phyloP scores from a whole-genome alignment of 352 stramenopile species.

The Phytophthora brassicae region DNA sequence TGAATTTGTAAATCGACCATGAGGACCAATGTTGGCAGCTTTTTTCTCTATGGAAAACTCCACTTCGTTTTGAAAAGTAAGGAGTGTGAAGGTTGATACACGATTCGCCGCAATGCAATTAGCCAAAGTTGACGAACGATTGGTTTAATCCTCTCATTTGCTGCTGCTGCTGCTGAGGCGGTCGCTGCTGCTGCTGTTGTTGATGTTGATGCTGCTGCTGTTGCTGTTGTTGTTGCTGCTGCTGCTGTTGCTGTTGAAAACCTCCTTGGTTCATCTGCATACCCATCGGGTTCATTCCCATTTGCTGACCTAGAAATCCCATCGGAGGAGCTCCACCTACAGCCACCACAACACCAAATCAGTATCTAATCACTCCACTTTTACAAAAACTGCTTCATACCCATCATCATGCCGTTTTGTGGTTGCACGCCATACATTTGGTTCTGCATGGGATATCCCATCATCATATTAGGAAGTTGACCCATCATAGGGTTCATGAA shows the following conservation, averaged over 20 bases:
- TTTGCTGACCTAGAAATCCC: slow-evolving; percentile 51
- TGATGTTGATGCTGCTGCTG: slow-evolving; percentile 36
- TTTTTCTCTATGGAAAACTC: slow-evolving; percentile 35
- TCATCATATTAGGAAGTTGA: slow-evolving; percentile 37
- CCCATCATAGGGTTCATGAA: slow-evolving; percentile 51
- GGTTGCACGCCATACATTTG: slow-evolving; percentile 47
- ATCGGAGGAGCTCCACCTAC: slow-evolving; percentile 42
- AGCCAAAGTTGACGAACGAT: slow-evolving; percentile 77
- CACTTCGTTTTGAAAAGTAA: not conserved
- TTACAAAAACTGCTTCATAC: slow-evolving; percentile 29
- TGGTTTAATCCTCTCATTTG: slow-evolving; percentile 63
- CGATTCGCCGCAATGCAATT: slow-evolving; percentile 31
- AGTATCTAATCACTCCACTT: not conserved
- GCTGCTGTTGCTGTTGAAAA: slow-evolving; percentile 49
- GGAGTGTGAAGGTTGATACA: slow-evolving; percentile 20
- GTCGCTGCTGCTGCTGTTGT: slow-evolving; percentile 31
- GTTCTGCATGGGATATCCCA: slow-evolving; percentile 48
- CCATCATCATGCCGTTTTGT: slow-evolving; percentile 61
- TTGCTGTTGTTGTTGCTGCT: slow-evolving; percentile 31
- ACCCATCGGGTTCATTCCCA: slow-evolving; percentile 67
- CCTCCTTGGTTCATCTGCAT: slow-evolving; percentile 63
- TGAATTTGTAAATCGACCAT: slow-evolving; percentile 18
- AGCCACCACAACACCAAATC: not conserved
- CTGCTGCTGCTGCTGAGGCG: slow-evolving; percentile 42
- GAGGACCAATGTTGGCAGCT: not conserved